phyloP scores from a whole-genome alignment of 1,139 yeast genomes.

The Saccharomyces hybrid region DNA sequence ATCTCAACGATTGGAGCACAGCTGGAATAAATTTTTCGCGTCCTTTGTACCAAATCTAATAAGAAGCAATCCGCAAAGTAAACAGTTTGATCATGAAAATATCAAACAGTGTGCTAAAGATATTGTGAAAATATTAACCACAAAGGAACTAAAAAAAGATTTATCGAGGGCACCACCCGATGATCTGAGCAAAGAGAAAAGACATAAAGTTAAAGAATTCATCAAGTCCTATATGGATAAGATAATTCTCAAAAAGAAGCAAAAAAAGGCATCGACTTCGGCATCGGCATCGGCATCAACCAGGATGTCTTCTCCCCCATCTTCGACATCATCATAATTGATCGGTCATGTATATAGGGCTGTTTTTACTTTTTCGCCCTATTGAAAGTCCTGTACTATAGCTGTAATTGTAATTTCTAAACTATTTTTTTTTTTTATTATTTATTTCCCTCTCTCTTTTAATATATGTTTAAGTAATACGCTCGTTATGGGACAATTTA shows the following conservation, averaged over 20 bases:
- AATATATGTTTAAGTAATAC: neutral
- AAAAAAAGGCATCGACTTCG: conserved; percentile 23
- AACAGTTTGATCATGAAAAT: conserved; percentile 55
- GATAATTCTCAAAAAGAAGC: conserved; percentile 48
- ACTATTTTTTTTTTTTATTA: neutral
- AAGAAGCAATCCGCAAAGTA: conserved; percentile 51
- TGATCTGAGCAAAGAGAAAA: conserved; percentile 55
- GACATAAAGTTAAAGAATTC: conserved; percentile 60
- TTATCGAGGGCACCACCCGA: conserved; percentile 40
- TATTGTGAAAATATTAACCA: conserved; percentile 52
- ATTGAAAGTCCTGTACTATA: neutral
- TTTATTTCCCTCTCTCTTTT: neutral
- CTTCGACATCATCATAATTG: neutral
- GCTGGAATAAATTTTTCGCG: conserved; percentile 65
- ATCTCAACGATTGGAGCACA: conserved; percentile 31
- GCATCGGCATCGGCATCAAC: conserved; percentile 4
- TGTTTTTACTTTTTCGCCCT: neutral
- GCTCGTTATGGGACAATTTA: neutral
- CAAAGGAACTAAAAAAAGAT: conserved; percentile 52
- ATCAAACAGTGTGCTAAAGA: conserved; percentile 76
- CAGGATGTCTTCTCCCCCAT: neutral
- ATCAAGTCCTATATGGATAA: conserved; percentile 66
- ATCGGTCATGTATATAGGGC: neutral
- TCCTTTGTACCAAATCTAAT: conserved; percentile 70
- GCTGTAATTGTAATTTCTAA: neutral